Evolutionary conservation across 2,329 filamentous ascomycete genomes (phyloP), one percentile per base, ranked within the genome.

Genomic region (Raffaelea arxii): DNA sequence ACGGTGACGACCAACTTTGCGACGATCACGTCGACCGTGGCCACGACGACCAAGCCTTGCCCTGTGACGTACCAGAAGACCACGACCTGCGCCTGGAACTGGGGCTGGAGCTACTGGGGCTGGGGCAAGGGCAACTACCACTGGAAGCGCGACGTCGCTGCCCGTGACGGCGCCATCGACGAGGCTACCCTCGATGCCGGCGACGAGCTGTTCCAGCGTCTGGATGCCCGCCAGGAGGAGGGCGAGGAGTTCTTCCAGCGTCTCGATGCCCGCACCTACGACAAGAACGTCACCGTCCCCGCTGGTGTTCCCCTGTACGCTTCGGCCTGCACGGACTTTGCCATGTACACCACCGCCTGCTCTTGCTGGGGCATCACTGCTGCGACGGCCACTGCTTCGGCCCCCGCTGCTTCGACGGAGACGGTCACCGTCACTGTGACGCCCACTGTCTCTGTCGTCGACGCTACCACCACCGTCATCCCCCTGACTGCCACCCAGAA

Each of bases 311-410:
- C 58, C 2, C 30, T 37, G 22, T 61, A 61, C 46, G 59, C 59
- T 6, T 51, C 52, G 3, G 43, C 52, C 11, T 61, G 59, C 54
- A 38, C 44, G 4, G 43, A 50, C 32, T 32, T 45, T 0, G 50
- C 44, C 19, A 39, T 38, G 7, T 61, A 58, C 51, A 47, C 50
- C 11, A 57, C 53, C 47, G 59, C 58, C 6, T 61, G 59, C 51
- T 55, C 54, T 1, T 61, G 59, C 53, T 55, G 52, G 24, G 58
- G 59, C 25, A 52, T 58, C 35, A 49, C 46, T 3, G 50, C 36
- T 6, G 35, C 35, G n/a, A 53, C 47, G 16, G 25, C 39, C 6
- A 50, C 47, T 21, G 46, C 43, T 23, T 7, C 48, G 19, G 35
- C 30, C 2, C 36, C 43, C 2, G 42, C 41, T 16, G 42, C 41